Percentiles rank a stretch among this genome's conserved stretches.
These are phyloP conservation scores for Xylaria acuta DNA, from an alignment of 495 filamentous ascomycete species.

Conservation along the genomic window DNA sequence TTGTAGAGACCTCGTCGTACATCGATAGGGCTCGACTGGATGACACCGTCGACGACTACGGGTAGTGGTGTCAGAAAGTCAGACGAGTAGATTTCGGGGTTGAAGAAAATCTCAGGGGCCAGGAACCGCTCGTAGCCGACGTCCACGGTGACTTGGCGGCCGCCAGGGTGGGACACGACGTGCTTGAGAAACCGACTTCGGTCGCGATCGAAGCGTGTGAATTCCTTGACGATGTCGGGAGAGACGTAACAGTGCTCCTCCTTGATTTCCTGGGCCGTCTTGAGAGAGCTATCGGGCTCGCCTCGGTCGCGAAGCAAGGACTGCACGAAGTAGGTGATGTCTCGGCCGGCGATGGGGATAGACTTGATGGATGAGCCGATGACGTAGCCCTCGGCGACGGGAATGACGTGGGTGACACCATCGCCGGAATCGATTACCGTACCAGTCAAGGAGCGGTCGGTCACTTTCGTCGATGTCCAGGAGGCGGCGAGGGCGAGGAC, in stretches of 20 bases:
- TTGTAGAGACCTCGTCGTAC: slow-evolving; percentile 97
- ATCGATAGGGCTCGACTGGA: slow-evolving; percentile 96
- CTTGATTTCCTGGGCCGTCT: slow-evolving; percentile 97
- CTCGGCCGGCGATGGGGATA: slow-evolving; percentile 94
- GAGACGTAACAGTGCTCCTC: slow-evolving; percentile 98
- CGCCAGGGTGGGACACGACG: slow-evolving; percentile 83
- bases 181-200: slow-evolving; percentile 90
- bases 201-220: slow-evolving; percentile 88
- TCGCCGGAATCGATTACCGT: slow-evolving; percentile 98
- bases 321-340: slow-evolving; percentile 98
- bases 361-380: slow-evolving; percentile 99
- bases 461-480: slow-evolving; percentile 97
- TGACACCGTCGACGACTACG: slow-evolving; percentile 92
- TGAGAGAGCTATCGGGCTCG: slow-evolving; percentile 94
- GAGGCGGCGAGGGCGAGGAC: slow-evolving; percentile 95
- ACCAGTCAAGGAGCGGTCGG: slow-evolving; percentile 94
- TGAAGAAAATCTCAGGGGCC: slow-evolving; percentile 99
- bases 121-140: slow-evolving; percentile 98
- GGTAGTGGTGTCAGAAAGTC: slow-evolving; percentile 97
- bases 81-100: slow-evolving; percentile 97
- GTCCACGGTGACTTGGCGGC: slow-evolving; percentile 82
- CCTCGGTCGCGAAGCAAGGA: slow-evolving; percentile 93
- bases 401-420: slow-evolving; percentile 98
- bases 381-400: slow-evolving; percentile 97
- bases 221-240: slow-evolving; percentile 98